Base-by-base conservation (phyloP, 352 stramenopile genomes). In the Phytophthora melonis region DNA sequence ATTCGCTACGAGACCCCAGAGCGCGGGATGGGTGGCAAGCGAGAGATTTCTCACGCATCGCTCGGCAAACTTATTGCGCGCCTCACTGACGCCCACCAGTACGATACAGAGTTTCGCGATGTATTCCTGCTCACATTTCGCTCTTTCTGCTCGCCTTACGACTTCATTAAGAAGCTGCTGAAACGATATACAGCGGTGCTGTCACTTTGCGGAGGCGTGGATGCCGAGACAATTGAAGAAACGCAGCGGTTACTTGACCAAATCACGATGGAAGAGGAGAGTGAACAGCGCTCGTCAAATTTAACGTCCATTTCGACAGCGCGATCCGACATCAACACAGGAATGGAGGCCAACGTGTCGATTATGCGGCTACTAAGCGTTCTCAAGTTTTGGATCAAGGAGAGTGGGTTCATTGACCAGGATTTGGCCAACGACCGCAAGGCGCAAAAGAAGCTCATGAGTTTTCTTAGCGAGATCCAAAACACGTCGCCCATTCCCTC, bases 311-410 rank as follows among this genome's bases (percentile, higher is more conserved):
- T 93, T 63, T 93, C 86, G 2, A 92, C 86, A 3, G 88, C 86
- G 8, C 78, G 80, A 16, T 94, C 88, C 1, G 87, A 95, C 61
- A 93, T 95, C 63, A 91, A 93, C 68, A 92, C 87, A 6, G 78
- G 81, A 32, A 89, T 93, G 80, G 88, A 94, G 63, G 90, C 88
- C 21, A 95, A 85, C 53, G 86, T 97, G 18, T 94, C 88, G 9
- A 94, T 97, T 67, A 97, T 97, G 89, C 87, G 90, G 5, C 57
- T 95, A 19, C 79, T 97, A 41, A 95, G 85, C 62, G 87, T 97
- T 11, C 78, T 97, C 61, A 97, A 97, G 68, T 97, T 87, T 55
- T 97, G 90, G 90, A 94, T 97, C 72, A 95, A 94, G 59, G 90
- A 97, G 58, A 95, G 88, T 58, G 84, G 83, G 0, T 97, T 88